A percentile compares a stretch with the other conserved stretches of the same genome.
phyloP scores from a whole-genome alignment of 2,329 filamentous ascomycete species.

The Talaromyces rugulosus region DNA sequence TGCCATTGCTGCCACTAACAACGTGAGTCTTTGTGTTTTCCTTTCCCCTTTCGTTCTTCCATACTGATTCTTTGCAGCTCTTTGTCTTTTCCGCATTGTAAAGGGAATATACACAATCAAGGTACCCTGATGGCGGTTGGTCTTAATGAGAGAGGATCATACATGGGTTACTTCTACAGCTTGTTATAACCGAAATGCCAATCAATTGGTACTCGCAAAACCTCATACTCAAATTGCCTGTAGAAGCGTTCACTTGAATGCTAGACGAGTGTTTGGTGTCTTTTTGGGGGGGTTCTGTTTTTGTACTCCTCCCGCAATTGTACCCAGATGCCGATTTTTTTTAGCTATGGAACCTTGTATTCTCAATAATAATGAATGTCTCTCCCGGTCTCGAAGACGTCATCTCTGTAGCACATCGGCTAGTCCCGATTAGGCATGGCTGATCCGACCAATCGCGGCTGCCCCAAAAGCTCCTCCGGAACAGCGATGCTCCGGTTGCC shows the following conservation, averaged over 20 bases:
- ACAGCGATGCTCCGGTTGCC: neutral
- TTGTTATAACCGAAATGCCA: neutral
- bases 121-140: neutral
- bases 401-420: neutral
- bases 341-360: neutral
- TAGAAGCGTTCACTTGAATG: slow-evolving; percentile 9
- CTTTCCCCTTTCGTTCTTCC: neutral
- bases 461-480: slow-evolving; percentile 1
- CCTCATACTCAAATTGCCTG: slow-evolving; percentile 8
- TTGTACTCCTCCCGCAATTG: neutral
- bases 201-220: slow-evolving; percentile 2
- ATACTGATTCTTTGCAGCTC: slow-evolving; percentile 46
- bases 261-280: slow-evolving; percentile 6
- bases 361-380: neutral
- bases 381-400: slow-evolving; percentile 6
- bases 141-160: neutral
- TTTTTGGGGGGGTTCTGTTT: neutral
- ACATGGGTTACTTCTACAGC: neutral
- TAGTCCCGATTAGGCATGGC: neutral
- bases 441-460: slow-evolving; percentile 1
- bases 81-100: slow-evolving; percentile 76
- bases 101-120: slow-evolving; percentile 9
- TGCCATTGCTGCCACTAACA: slow-evolving; percentile 98
- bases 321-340: neutral
- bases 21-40: slow-evolving; percentile 61